phyloP scores from a whole-genome alignment of 1,139 yeast genomes.

The Protomyces inouyei region DNA sequence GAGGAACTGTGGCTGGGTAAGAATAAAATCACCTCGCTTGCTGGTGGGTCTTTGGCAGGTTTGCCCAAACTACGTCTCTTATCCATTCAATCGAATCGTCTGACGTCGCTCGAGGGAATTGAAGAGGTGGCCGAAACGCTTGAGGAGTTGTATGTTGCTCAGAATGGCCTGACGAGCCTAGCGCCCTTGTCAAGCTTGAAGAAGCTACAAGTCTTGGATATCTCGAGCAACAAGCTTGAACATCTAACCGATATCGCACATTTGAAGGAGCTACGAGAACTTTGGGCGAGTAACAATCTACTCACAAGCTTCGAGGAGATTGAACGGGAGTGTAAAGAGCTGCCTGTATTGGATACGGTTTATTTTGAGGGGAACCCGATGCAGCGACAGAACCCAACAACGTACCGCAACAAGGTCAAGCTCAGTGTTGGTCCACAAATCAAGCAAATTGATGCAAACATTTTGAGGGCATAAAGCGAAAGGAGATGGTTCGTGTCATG shows the following conservation, averaged over 20 bases:
- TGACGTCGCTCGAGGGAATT: slow-evolving; percentile 75
- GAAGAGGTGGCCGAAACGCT: slow-evolving; percentile 58
- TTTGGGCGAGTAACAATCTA: slow-evolving; percentile 86
- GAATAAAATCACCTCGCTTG: slow-evolving; percentile 61
- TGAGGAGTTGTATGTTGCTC: slow-evolving; percentile 84
- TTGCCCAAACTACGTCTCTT: slow-evolving; percentile 64
- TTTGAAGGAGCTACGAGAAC: slow-evolving; percentile 67
- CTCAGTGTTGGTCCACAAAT: slow-evolving; percentile 62
- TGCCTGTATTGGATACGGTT: slow-evolving; percentile 73
- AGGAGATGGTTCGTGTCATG: neutral
- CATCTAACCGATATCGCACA: slow-evolving; percentile 63
- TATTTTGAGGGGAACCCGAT: slow-evolving; percentile 95
- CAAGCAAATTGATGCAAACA: slow-evolving; percentile 51
- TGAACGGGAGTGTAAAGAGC: slow-evolving; percentile 56
- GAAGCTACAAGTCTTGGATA: slow-evolving; percentile 70
- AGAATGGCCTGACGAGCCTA: slow-evolving; percentile 69
- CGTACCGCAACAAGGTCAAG: slow-evolving; percentile 77
- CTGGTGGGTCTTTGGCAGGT: slow-evolving; percentile 47
- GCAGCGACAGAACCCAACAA: slow-evolving; percentile 64
- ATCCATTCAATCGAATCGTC: slow-evolving; percentile 82
- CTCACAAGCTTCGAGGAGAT: slow-evolving; percentile 66
- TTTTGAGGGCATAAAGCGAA: slow-evolving; percentile 5
- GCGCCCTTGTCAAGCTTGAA: slow-evolving; percentile 71
- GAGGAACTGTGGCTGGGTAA: slow-evolving; percentile 91
- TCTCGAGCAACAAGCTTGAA: slow-evolving; percentile 66